phyloP scores from a whole-genome alignment of 257 asterid genomes.

The Thymus quinquecostatus region DNA sequence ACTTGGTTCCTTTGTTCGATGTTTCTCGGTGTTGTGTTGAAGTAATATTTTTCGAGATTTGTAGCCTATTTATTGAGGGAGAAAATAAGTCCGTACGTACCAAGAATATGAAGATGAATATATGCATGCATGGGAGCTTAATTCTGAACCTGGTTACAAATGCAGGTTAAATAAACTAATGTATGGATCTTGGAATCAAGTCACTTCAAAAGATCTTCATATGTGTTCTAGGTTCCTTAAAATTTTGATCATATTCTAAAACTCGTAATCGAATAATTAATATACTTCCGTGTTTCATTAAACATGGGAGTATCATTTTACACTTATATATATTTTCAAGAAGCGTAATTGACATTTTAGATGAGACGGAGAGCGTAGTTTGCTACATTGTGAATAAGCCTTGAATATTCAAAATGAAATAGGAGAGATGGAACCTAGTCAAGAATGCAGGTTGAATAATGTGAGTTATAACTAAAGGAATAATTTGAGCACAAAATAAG shows the following conservation, averaged over 20 bases:
- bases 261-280: no score
- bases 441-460: background rate
- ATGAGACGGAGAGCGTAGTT: no score
- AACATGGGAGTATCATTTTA: no score
- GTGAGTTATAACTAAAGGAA: background rate
- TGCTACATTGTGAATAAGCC: no score
- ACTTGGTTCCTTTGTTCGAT: slow-evolving; percentile 14
- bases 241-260: no score
- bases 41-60: background rate
- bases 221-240: no score
- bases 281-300: background rate
- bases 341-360: no score
- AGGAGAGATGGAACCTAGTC: background rate
- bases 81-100: background rate
- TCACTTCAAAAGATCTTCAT: background rate
- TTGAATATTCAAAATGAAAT: no score
- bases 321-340: no score
- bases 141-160: slow-evolving; percentile 45
- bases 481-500: background rate
- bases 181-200: slow-evolving; percentile 19
- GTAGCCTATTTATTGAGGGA: slow-evolving; percentile 25
- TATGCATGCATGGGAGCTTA: background rate
- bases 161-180: slow-evolving; percentile 33
- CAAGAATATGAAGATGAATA: background rate
- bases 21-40: background rate